Percentiles rank a stretch among this genome's conserved stretches.
These are phyloP conservation scores for Boletus rubropictus DNA, from an alignment of 768 basidiomycete species.

Conservation along the genomic window DNA sequence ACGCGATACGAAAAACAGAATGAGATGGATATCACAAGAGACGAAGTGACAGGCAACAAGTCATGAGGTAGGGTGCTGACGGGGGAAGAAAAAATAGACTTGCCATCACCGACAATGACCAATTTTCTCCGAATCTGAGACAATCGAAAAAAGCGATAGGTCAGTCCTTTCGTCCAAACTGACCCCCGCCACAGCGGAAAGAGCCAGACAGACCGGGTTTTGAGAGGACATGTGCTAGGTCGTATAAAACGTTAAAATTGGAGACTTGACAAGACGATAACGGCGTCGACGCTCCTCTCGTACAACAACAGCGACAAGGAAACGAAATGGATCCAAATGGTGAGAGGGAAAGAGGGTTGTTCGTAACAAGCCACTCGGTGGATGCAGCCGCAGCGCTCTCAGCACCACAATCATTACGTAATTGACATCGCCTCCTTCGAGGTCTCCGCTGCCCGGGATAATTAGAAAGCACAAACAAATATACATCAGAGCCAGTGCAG, in stretches of 20 bases:
- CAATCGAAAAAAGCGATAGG: neutral
- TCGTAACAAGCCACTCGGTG: conserved; percentile 19
- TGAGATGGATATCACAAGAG: neutral
- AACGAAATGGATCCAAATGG: conserved; percentile 6
- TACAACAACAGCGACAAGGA: conserved; percentile 3
- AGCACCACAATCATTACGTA: conserved; percentile 28
- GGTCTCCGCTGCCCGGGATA: too few species aligned
- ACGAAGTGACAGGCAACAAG: neutral
- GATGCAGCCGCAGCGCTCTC: conserved; percentile 25
- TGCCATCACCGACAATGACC: conserved; percentile 95
- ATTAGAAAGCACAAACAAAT: neutral
- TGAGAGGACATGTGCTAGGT: conserved; percentile 40
- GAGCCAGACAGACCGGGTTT: conserved; percentile 46
- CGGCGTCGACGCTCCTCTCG: neutral
- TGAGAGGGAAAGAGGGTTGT: conserved; percentile 16
- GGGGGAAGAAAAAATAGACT: conserved; percentile 26
- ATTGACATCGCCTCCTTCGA: conserved; percentile 14
- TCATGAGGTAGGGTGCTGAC: too few species aligned
- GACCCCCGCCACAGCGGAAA: neutral
- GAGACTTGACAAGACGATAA: neutral
- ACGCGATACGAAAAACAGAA: neutral
- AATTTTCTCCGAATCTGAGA: conserved; percentile 86
- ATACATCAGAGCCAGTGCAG: neutral
- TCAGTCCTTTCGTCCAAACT: neutral
- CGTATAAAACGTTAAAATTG: neutral